A percentile compares a stretch with the other conserved stretches of the same genome.
phyloP scores from a whole-genome alignment of 345 rosid species.

The Salix exigua region DNA sequence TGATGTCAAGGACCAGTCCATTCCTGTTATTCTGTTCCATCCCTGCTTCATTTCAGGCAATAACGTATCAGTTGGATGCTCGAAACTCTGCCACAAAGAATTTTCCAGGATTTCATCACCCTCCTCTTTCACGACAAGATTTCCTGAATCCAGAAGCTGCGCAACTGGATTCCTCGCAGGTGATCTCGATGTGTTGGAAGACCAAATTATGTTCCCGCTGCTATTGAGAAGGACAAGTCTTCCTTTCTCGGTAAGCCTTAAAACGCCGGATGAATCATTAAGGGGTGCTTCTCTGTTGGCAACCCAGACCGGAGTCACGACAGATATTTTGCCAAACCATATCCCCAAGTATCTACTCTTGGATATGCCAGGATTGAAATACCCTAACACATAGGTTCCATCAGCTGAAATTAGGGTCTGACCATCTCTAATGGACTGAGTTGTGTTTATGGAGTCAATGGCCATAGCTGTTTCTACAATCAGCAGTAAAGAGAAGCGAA shows the following conservation, averaged over 20 bases:
- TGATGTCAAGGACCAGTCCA: conserved; percentile 21
- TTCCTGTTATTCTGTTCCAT: not conserved
- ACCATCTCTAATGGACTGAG: not conserved
- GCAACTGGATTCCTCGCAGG: not conserved
- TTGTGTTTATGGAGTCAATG: not conserved
- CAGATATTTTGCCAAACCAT: not conserved
- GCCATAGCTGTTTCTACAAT: not conserved
- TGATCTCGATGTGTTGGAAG: not conserved
- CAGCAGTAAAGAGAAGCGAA: not conserved
- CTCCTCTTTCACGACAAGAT: too few relatives aligned
- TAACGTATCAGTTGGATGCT: too few relatives aligned
- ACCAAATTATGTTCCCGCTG: not conserved
- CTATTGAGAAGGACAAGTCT: not conserved
- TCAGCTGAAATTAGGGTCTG: not conserved
- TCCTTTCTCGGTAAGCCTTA: not conserved
- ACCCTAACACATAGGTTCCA: not conserved
- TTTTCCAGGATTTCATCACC: not conserved
- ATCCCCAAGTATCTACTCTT: not conserved
- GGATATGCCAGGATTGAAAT: not conserved
- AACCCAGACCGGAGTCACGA: not conserved
- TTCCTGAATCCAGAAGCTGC: not conserved
- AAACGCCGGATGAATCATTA: not conserved
- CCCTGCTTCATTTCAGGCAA: too few relatives aligned
- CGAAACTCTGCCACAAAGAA: not conserved
- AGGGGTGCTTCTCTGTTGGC: conserved; percentile 1